Percentiles rank a stretch among this genome's conserved stretches.
These are phyloP conservation scores for Heliamphora exappendiculata DNA, from an alignment of 148 eudicot species.

Conservation along the genomic window DNA sequence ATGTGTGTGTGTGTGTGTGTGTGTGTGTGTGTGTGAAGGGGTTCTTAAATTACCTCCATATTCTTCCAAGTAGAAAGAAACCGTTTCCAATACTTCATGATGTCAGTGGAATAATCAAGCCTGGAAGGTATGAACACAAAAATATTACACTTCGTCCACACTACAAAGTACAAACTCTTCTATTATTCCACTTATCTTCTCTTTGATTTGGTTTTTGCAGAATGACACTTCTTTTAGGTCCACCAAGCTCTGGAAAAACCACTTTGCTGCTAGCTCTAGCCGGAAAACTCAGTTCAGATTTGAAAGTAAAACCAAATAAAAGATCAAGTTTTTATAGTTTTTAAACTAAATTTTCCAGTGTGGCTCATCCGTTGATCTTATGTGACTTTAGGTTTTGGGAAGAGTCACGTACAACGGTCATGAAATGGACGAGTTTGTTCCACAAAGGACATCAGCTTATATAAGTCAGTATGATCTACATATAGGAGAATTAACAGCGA, in stretches of 20 bases:
- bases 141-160: neutral
- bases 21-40: conserved; percentile 20
- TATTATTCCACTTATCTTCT: neutral
- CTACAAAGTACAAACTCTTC: neutral
- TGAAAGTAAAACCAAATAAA: conserved; percentile 20
- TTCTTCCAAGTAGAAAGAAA: conserved; percentile 30
- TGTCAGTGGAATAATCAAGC: conserved; percentile 41
- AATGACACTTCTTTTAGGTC: conserved; percentile 21
- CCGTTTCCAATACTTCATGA: conserved; percentile 29
- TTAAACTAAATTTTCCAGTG: neutral
- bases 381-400: conserved; percentile 10
- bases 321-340: too few relatives aligned
- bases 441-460: conserved; percentile 22
- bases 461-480: conserved; percentile 22
- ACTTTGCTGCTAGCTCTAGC: conserved; percentile 23
- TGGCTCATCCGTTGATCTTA: neutral
- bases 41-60: conserved; percentile 23
- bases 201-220: conserved; percentile 11
- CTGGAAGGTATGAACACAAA: conserved; percentile 18
- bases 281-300: conserved; percentile 15
- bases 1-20: neutral
- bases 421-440: conserved; percentile 19
- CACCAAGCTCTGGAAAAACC: conserved; percentile 22
- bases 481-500: conserved; percentile 22
- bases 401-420: conserved; percentile 23